phyloP scores from a whole-genome alignment of 2,329 filamentous ascomycete genomes.

The Penicillium sp. region DNA sequence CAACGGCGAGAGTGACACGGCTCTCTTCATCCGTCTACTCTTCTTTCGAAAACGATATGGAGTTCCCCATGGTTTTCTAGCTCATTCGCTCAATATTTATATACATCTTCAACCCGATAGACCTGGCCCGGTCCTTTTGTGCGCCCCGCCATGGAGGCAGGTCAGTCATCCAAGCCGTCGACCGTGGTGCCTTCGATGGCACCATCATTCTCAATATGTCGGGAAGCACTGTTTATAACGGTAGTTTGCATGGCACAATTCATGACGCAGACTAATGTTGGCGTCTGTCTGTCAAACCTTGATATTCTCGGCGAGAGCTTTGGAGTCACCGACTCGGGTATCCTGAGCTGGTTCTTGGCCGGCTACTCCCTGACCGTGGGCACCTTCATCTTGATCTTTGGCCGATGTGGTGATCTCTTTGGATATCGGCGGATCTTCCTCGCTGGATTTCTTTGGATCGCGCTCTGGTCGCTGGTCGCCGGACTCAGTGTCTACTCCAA shows the following conservation, averaged over 20 bases:
- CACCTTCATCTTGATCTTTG: constrained; percentile 36
- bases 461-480: constrained; percentile 33
- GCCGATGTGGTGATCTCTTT: constrained; percentile 35
- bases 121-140: too few relatives aligned
- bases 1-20: too few relatives aligned
- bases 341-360: constrained; percentile 53
- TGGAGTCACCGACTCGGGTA: constrained; percentile 37
- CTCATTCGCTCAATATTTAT: too few relatives aligned
- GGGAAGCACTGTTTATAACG: constrained; percentile 31
- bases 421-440: constrained; percentile 34
- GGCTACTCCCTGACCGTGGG: constrained; percentile 49
- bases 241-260: constrained; percentile 35
- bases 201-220: constrained; percentile 18
- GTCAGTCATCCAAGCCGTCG: constrained; percentile 3
- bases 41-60: too few relatives aligned
- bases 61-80: too few relatives aligned
- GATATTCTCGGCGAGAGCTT: constrained; percentile 46
- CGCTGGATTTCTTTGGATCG: constrained; percentile 33
- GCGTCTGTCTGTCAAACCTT: constrained; percentile 45
- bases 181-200: constrained; percentile 16
- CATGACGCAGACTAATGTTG: constrained; percentile 46
- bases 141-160: constrained; percentile 3
- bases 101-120: too few relatives aligned
- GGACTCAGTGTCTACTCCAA: constrained; percentile 36
- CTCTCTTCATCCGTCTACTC: too few relatives aligned